These are phyloP conservation scores for Magnaporthales sp. DNA, from an alignment of 2,329 filamentous ascomycete species.

Conservation along the genomic window DNA sequence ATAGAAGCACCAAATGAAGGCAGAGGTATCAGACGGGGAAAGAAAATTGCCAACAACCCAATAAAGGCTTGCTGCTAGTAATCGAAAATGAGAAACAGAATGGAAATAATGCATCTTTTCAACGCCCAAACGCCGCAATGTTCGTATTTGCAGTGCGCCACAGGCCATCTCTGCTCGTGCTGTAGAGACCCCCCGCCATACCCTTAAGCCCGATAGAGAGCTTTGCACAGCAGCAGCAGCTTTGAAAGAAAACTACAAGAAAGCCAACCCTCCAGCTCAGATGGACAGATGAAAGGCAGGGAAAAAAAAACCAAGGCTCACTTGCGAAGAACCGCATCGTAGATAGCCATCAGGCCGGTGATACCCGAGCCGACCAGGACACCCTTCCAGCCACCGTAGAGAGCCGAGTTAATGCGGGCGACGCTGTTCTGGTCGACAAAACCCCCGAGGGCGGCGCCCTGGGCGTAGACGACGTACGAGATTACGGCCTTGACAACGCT, in stretches of 20 bases:
- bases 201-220: not conserved
- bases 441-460: conserved; percentile 54
- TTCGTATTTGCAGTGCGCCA: not conserved
- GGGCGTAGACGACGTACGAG: conserved; percentile 71
- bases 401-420: conserved; percentile 51
- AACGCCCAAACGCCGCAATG: not conserved
- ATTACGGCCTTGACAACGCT: conserved; percentile 80
- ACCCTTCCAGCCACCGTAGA: conserved; percentile 65
- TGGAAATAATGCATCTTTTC: not conserved
- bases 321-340: conserved; percentile 69
- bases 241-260: not conserved
- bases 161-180: not conserved
- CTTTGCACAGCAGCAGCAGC: not conserved
- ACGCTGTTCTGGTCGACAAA: conserved; percentile 52
- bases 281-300: not conserved
- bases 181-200: not conserved
- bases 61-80: not conserved
- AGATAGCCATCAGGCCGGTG: conserved; percentile 60
- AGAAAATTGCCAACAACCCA: not conserved
- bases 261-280: not conserved
- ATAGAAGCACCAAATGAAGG: not conserved
- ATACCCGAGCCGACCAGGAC: conserved; percentile 61
- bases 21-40: conserved; percentile 1
- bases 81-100: not conserved
- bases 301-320: conserved; percentile 23